A percentile compares a stretch with the other conserved stretches of the same genome.
phyloP scores from a whole-genome alignment of 1,139 yeast genomes.

The Yamadazyma atmosphaerica region DNA sequence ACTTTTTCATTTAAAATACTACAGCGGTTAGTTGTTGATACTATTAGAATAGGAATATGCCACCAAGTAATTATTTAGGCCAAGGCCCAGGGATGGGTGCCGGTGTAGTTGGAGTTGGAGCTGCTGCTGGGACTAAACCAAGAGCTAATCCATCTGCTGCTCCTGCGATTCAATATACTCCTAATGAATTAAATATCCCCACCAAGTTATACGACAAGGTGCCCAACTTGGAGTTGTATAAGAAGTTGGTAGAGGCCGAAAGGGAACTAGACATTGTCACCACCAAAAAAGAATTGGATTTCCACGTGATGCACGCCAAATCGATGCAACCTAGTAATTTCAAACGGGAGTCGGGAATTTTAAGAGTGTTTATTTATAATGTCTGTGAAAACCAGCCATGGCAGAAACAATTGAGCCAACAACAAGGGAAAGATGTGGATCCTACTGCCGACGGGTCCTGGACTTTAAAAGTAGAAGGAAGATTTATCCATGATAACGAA shows the following conservation, averaged over 20 bases:
- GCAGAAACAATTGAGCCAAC: conserved; percentile 57
- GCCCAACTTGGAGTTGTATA: conserved; percentile 74
- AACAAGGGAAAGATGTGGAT: conserved; percentile 21
- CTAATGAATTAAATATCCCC: conserved; percentile 73
- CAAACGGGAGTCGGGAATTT: conserved; percentile 51
- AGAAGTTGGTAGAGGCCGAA: conserved; percentile 75
- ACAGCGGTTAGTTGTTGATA: background rate
- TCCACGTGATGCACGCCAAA: conserved; percentile 68
- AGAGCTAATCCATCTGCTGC: conserved; percentile 37
- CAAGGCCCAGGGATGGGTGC: conserved; percentile 1
- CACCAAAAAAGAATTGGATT: conserved; percentile 79
- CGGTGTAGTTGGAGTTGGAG: background rate
- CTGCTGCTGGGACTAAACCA: conserved; percentile 19
- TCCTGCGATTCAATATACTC: conserved; percentile 52
- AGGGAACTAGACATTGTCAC: conserved; percentile 75
- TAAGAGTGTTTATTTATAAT: conserved; percentile 82
- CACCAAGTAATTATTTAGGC: background rate
- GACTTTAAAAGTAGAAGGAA: conserved; percentile 89
- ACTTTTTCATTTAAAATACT: background rate
- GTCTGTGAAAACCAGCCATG: conserved; percentile 88
- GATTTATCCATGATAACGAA: conserved; percentile 47
- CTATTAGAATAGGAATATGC: background rate
- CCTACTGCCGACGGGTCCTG: conserved; percentile 55
- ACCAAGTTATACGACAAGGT: conserved; percentile 57
- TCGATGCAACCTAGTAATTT: conserved; percentile 44